phyloP scores from a whole-genome alignment of 2,329 filamentous ascomycete species.

The Tolypocladium inflatum region DNA sequence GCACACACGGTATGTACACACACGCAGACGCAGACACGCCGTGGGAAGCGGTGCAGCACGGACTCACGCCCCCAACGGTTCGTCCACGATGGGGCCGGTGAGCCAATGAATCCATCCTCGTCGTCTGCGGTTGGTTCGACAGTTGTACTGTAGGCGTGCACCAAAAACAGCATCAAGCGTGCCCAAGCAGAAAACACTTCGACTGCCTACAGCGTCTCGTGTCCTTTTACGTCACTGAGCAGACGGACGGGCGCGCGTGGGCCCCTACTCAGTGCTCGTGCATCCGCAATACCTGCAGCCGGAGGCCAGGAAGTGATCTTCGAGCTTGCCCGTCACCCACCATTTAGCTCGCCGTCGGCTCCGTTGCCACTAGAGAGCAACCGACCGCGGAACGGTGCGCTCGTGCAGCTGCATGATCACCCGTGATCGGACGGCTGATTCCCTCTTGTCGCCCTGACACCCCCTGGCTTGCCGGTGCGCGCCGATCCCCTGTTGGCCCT shows the following conservation, averaged over 20 bases:
- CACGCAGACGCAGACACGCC: neutral
- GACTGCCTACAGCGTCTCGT: neutral
- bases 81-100: neutral
- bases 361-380: neutral
- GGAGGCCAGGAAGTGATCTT: neutral
- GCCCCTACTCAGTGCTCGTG: neutral
- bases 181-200: neutral
- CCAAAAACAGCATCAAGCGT: neutral
- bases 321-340: neutral
- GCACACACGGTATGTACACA: neutral
- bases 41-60: neutral
- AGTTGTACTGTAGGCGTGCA: neutral
- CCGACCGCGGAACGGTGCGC: conserved; percentile 22
- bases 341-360: neutral
- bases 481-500: neutral
- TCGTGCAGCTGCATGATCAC: conserved; percentile 24
- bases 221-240: neutral
- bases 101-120: neutral
- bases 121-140: neutral
- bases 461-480: neutral
- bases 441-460: neutral
- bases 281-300: neutral
- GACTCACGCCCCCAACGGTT: neutral
- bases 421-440: conserved; percentile 18
- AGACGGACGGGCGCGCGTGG: neutral